Evolutionary conservation across 2,329 filamentous ascomycete species (phyloP), one percentile per base, ranked within the genome.

Genomic region (Cercospora nicotianae): DNA sequence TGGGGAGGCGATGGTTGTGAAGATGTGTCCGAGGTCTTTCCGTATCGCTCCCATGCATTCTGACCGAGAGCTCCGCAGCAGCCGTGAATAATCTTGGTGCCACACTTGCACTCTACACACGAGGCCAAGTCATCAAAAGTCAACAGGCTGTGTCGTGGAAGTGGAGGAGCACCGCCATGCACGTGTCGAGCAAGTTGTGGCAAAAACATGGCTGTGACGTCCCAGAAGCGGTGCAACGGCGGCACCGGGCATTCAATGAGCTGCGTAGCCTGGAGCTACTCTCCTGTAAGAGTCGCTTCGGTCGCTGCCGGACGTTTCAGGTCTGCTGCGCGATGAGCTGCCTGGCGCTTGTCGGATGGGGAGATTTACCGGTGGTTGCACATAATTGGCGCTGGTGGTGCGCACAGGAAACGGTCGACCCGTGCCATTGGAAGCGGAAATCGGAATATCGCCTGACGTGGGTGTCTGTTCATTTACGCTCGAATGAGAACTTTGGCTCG

Each of bases 291-390:
- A 67, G 60, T 75, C 74, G 60, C 70, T 70, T 26, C 73, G 69
- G 55, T 77, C 75, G 42, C 72, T 74, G 5, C 72, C 72, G 51
- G 73, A 67, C 9, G 74, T 76, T 51, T 74, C 74, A 20, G 75
- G 75, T 62, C 75, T 70, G 28, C 66, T 69, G 63, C 67, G 61
- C 63, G 73, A 69, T 23, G 68, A 67, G 33, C 48, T 48, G 36
- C 63, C 68, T 33, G 72, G 72, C 64, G 81, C 81, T 51, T 82
- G 81, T 66, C 82, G 76, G 53, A 84, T 83, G 10, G 82, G 82
- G 7, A 84, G 74, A 45, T 79, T 80, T 79, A 83, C 80, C 33
- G 75, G 67, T 64, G 66, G 55, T 23, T 73, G 71, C 58, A 79
- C 72, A 45, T 71, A 63, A 42, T 72, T 70, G 66, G 76, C 76